A percentile compares a stretch with the other conserved stretches of the same genome.
phyloP scores from a whole-genome alignment of 805 yeast genomes.

The Saturnispora serradocipensis region DNA sequence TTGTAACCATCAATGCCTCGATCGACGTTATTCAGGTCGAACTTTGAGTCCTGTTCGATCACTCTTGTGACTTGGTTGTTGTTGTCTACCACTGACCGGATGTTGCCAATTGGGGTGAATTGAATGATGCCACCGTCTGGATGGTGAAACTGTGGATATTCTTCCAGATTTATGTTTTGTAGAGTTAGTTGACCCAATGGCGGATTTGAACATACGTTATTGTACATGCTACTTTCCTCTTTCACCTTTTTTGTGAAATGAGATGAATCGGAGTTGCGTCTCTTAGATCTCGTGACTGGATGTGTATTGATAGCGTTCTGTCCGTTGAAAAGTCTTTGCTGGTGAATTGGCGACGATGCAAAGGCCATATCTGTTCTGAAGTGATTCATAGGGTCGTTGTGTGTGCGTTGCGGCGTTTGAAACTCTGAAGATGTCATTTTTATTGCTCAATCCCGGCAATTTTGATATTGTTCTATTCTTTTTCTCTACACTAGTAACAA shows the following conservation, averaged over 20 bases:
- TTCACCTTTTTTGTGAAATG: constrained; percentile 25
- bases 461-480: background rate
- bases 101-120: constrained; percentile 56
- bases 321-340: constrained; percentile 12
- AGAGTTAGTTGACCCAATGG: constrained; percentile 16
- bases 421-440: constrained; percentile 2
- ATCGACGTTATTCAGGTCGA: constrained; percentile 24
- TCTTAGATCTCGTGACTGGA: constrained; percentile 24
- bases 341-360: constrained; percentile 11
- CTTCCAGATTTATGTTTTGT: constrained; percentile 28
- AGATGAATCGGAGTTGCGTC: constrained; percentile 30
- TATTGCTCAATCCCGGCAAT: background rate
- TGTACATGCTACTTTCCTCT: constrained; percentile 16
- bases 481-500: background rate
- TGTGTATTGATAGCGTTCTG: constrained; percentile 7
- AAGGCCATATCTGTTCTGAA: background rate
- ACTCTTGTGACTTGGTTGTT: constrained; percentile 38
- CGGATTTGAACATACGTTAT: constrained; percentile 12
- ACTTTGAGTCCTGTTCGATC: constrained; percentile 37
- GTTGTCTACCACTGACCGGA: constrained; percentile 34
- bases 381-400: background rate
- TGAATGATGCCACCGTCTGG: constrained; percentile 57
- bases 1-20: constrained; percentile 32
- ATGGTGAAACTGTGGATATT: constrained; percentile 49
- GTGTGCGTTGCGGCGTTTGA: background rate